Conservation (phyloP, 257 asterid species). For the Verbascum thapsus region DNA sequence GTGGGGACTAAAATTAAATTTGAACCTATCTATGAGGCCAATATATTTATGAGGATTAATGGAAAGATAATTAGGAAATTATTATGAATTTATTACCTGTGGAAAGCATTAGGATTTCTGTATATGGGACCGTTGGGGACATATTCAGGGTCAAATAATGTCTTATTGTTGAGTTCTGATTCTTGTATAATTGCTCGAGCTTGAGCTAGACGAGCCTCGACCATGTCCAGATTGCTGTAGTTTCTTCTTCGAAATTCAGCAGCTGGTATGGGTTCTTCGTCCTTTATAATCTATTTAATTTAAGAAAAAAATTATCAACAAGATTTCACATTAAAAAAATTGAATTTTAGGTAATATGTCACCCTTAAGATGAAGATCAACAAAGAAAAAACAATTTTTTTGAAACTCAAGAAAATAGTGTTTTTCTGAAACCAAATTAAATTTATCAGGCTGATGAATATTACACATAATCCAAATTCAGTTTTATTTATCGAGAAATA, state of each 20-base stretch:
- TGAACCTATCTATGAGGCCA: too few species aligned
- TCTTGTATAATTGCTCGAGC: conserved; percentile 49
- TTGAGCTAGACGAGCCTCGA: conserved; percentile 53
- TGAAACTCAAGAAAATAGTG: conserved; percentile 2
- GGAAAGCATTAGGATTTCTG: conserved; percentile 47
- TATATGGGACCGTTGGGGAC: conserved; percentile 50
- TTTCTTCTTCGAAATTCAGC: conserved; percentile 13
- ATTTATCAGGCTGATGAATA: too few species aligned
- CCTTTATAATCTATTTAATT: conserved; percentile 25
- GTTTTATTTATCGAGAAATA: too few species aligned
- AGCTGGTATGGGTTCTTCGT: background rate
- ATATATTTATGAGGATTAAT: too few species aligned
- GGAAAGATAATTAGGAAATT: too few species aligned
- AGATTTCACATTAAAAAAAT: too few species aligned
- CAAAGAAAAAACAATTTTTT: background rate
- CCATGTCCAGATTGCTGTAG: conserved; percentile 37
- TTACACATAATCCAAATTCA: too few species aligned
- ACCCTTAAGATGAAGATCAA: background rate
- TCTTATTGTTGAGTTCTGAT: conserved; percentile 35
- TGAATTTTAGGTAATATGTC: background rate
- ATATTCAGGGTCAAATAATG: conserved; percentile 49
- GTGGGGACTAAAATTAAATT: too few species aligned
- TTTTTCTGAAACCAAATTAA: too few species aligned
- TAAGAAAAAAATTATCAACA: background rate
- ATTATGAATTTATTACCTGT: conserved; percentile 38